phyloP scores from a whole-genome alignment of 2,329 filamentous ascomycete genomes.

The Stagonosporopsis chrysanthemi region DNA sequence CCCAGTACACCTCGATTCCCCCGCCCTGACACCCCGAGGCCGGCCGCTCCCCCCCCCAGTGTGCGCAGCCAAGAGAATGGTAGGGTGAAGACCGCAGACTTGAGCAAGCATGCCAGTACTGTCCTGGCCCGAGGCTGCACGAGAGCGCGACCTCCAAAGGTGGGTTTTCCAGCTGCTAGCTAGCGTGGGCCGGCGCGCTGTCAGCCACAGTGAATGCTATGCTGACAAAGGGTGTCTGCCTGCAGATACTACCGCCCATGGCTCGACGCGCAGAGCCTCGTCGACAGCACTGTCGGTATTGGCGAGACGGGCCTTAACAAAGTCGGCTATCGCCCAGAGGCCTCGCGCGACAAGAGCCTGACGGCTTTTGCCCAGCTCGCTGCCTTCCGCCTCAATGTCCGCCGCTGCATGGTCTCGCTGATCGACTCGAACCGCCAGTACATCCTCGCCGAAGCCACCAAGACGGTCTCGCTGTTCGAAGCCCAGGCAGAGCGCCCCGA shows the following conservation, averaged over 20 bases:
- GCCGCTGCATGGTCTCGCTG: conserved; percentile 48
- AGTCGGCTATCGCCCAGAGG: conserved; percentile 30
- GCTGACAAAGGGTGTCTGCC: neutral
- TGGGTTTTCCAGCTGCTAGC: conserved; percentile 13
- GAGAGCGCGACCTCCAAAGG: conserved; percentile 43
- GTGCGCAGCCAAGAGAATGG: conserved; percentile 18
- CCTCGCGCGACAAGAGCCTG: conserved; percentile 39
- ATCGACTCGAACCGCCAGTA: conserved; percentile 49
- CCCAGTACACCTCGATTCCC: neutral
- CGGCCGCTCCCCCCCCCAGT: neutral
- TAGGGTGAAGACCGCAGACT: conserved; percentile 15
- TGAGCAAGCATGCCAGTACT: conserved; percentile 25
- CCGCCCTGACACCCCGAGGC: neutral
- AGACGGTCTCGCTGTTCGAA: conserved; percentile 43
- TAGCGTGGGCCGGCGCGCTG: conserved; percentile 1
- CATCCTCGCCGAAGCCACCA: conserved; percentile 51
- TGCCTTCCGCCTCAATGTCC: conserved; percentile 42
- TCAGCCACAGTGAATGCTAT: conserved; percentile 3
- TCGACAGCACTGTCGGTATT: conserved; percentile 33
- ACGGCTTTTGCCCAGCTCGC: conserved; percentile 50
- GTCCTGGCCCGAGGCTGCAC: conserved; percentile 31
- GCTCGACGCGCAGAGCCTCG: conserved; percentile 46
- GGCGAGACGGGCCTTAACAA: conserved; percentile 37
- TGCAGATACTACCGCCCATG: conserved; percentile 47
- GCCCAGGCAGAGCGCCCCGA: conserved; percentile 30